phyloP scores from a whole-genome alignment of 805 yeast genomes.

The Wickerhamomyces subpelliculosus region DNA sequence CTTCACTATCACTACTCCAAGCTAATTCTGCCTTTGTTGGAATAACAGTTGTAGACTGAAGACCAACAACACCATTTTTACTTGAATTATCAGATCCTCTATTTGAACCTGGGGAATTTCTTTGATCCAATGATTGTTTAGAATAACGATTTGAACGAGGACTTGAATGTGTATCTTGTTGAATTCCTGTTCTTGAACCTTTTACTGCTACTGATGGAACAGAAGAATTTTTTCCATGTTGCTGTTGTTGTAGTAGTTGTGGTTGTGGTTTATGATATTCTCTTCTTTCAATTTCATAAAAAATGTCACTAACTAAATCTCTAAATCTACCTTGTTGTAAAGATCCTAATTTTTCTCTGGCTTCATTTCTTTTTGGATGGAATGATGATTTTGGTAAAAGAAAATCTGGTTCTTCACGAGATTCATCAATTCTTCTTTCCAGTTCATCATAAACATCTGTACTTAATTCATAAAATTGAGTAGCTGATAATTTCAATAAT shows the following conservation, averaged over 20 bases:
- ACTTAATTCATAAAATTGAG: conserved; percentile 83
- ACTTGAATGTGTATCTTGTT: too few relatives aligned
- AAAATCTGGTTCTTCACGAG: conserved; percentile 51
- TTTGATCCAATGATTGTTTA: neutral
- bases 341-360: conserved; percentile 83
- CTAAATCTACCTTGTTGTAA: conserved; percentile 77
- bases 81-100: conserved; percentile 2
- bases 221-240: too few relatives aligned
- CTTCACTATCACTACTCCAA: conserved; percentile 86
- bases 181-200: neutral
- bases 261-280: conserved; percentile 34
- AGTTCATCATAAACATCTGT: conserved; percentile 95
- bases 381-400: conserved; percentile 64
- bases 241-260: neutral
- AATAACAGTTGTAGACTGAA: conserved; percentile 64
- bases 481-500: conserved; percentile 66
- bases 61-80: conserved; percentile 26
- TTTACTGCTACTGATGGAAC: neutral
- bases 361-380: conserved; percentile 94
- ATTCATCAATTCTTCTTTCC: conserved; percentile 64
- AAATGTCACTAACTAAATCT: conserved; percentile 85
- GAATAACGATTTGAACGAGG: too few relatives aligned
- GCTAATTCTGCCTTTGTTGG: conserved; percentile 81
- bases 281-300: conserved; percentile 79
- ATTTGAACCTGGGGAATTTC: neutral